Evolutionary conservation across 2,329 filamentous ascomycete species (phyloP).

Genomic region (Didymella sp.): DNA sequence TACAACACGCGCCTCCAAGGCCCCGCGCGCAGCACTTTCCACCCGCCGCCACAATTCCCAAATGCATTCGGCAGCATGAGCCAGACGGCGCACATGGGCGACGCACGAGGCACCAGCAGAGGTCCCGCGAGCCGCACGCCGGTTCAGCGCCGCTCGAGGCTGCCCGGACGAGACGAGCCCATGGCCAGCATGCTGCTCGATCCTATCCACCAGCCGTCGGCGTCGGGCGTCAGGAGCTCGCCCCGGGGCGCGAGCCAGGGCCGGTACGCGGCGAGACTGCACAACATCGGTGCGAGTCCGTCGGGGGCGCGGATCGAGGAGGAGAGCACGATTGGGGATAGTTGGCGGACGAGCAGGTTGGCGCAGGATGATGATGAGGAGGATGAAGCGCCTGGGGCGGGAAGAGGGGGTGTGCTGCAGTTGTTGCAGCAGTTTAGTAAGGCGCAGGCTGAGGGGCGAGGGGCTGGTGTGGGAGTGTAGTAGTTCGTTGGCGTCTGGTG

Average conservation of each 20-base stretch:
- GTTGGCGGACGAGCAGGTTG: conserved; percentile 57
- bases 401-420: conserved; percentile 66
- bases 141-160: conserved; percentile 34
- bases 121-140: conserved; percentile 34
- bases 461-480: conserved; percentile 44
- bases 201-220: conserved; percentile 74
- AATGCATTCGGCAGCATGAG: conserved; percentile 61
- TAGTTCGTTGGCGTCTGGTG: neutral
- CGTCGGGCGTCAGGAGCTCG: conserved; percentile 53
- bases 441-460: conserved; percentile 61
- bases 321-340: conserved; percentile 68
- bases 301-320: conserved; percentile 50
- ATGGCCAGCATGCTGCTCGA: conserved; percentile 78
- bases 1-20: conserved; percentile 53
- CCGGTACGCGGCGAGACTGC: conserved; percentile 52
- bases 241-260: conserved; percentile 57
- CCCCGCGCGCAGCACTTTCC: conserved; percentile 65
- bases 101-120: conserved; percentile 44
- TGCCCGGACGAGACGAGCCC: conserved; percentile 58
- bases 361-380: conserved; percentile 58
- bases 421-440: conserved; percentile 72
- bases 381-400: conserved; percentile 52
- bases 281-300: conserved; percentile 27
- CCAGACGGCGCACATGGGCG: conserved; percentile 60
- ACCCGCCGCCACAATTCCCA: conserved; percentile 78